phyloP scores from a whole-genome alignment of 805 yeast species.

The Metschnikowia proteae region DNA sequence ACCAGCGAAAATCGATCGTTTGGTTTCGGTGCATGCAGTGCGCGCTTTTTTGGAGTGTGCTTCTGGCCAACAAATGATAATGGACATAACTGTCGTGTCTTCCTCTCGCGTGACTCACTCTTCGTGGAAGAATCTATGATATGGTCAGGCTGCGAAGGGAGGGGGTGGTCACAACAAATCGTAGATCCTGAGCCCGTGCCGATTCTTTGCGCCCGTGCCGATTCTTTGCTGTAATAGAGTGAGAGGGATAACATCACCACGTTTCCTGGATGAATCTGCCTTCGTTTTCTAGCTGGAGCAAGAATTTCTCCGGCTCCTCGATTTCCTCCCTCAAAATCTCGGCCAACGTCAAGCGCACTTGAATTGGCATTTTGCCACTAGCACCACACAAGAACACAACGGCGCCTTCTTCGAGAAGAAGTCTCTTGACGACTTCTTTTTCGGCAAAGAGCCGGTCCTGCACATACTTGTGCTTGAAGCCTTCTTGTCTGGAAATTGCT shows the following conservation, averaged over 20 bases:
- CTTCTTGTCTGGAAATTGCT: constrained; percentile 49
- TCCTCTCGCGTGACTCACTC: too few relatives aligned
- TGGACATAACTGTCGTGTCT: not conserved
- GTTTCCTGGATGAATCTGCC: constrained; percentile 83
- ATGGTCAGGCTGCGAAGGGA: too few relatives aligned
- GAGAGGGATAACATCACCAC: constrained; percentile 47
- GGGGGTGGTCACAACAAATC: too few relatives aligned
- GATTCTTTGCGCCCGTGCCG: too few relatives aligned
- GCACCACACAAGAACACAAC: constrained; percentile 84
- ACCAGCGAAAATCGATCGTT: not conserved
- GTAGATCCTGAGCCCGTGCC: too few relatives aligned
- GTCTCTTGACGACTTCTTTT: constrained; percentile 45
- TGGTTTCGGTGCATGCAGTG: not conserved
- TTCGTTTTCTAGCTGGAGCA: constrained; percentile 56
- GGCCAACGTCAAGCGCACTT: constrained; percentile 75
- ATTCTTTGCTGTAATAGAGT: too few relatives aligned
- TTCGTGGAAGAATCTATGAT: too few relatives aligned
- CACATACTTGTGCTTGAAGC: constrained; percentile 53
- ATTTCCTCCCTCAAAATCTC: constrained; percentile 52
- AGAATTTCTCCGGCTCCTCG: constrained; percentile 44
- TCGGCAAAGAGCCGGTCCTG: constrained; percentile 65
- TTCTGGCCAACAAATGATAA: not conserved
- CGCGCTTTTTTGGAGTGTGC: not conserved
- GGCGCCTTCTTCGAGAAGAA: constrained; percentile 54
- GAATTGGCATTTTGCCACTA: constrained; percentile 90